Conservation (phyloP, 108 stramenopile genomes). For the Phaeodactylum tricornutum region DNA sequence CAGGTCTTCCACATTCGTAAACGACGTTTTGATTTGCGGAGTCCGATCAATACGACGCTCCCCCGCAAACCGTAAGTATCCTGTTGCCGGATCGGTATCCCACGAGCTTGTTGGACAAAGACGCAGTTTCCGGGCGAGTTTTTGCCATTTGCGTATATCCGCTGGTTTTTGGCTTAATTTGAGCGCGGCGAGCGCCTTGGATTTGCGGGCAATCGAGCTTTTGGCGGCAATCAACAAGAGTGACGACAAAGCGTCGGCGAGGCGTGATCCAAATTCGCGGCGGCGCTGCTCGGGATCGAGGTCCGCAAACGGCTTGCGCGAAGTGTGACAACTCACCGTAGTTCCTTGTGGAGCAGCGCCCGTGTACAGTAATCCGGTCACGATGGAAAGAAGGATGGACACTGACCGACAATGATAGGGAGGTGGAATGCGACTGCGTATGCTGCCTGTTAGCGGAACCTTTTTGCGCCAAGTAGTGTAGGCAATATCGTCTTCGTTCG, state of each 20-base stretch:
- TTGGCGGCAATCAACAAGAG: slow-evolving; percentile 60
- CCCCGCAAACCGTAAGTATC: not conserved
- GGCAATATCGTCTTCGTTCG: slow-evolving; percentile 30
- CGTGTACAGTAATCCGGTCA: slow-evolving; percentile 55
- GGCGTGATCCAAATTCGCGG: slow-evolving; percentile 46
- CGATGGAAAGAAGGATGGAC: slow-evolving; percentile 51
- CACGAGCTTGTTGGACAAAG: slow-evolving; percentile 65
- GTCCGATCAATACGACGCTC: slow-evolving; percentile 5
- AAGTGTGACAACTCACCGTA: slow-evolving; percentile 22
- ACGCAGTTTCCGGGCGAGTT: slow-evolving; percentile 14
- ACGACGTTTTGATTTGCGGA: slow-evolving; percentile 34
- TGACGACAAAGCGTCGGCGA: slow-evolving; percentile 55
- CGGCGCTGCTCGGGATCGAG: slow-evolving; percentile 37
- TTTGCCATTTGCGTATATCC: slow-evolving; percentile 8
- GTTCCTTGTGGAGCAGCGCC: slow-evolving; percentile 57
- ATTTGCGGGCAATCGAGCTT: slow-evolving; percentile 27
- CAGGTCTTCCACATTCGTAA: slow-evolving; percentile 54
- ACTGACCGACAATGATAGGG: slow-evolving; percentile 67
- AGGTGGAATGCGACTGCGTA: slow-evolving; percentile 8
- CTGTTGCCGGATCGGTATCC: slow-evolving; percentile 21
- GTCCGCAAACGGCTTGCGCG: slow-evolving; percentile 35
- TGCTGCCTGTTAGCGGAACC: too few species aligned
- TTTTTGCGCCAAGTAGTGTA: slow-evolving; percentile 17
- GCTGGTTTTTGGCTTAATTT: not conserved
- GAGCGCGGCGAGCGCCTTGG: slow-evolving; percentile 6